Conservation (phyloP, 257 asterid genomes). For the Rauvolfia tetraphylla region DNA sequence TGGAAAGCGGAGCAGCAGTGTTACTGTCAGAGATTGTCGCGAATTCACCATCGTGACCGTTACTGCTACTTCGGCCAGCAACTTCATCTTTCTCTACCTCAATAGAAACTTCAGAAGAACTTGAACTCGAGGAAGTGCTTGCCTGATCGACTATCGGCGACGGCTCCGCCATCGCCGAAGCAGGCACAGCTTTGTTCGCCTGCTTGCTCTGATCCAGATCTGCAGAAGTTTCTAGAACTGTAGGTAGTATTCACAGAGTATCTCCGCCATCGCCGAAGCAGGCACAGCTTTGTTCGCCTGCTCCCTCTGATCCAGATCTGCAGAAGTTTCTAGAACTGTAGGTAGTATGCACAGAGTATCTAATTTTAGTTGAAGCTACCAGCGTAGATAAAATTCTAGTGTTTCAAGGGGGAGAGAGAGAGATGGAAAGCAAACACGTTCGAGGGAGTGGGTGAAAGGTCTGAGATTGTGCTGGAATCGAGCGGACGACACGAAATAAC, state of each 20-base stretch:
- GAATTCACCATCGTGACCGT: constrained; percentile 4
- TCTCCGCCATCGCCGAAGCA: constrained; percentile 42
- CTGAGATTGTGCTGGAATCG: constrained; percentile 12
- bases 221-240: constrained; percentile 24
- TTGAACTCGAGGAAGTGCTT: constrained; percentile 32
- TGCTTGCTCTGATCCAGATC: constrained; percentile 46
- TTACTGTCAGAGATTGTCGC: constrained; percentile 9
- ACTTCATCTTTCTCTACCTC: constrained; percentile 39
- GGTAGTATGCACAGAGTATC: not conserved
- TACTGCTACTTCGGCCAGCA: constrained; percentile 21
- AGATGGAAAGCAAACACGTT: constrained; percentile 1
- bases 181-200: constrained; percentile 26
- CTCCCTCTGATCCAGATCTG: constrained; percentile 49
- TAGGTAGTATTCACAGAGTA: not conserved
- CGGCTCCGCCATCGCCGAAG: constrained; percentile 39
- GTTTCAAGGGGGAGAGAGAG: not conserved
- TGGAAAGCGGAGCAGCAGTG: constrained; percentile 26
- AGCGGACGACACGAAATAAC: constrained; percentile 20
- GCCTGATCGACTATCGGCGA: constrained; percentile 28
- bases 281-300: constrained; percentile 21
- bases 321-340: constrained; percentile 19
- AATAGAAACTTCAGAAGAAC: constrained; percentile 32
- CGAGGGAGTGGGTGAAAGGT: constrained; percentile 9
- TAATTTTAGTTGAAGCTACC: not conserved
- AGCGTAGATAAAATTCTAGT: not conserved